Base-by-base conservation (phyloP, 495 filamentous ascomycete genomes). In the Penicillium waksmanii region DNA sequence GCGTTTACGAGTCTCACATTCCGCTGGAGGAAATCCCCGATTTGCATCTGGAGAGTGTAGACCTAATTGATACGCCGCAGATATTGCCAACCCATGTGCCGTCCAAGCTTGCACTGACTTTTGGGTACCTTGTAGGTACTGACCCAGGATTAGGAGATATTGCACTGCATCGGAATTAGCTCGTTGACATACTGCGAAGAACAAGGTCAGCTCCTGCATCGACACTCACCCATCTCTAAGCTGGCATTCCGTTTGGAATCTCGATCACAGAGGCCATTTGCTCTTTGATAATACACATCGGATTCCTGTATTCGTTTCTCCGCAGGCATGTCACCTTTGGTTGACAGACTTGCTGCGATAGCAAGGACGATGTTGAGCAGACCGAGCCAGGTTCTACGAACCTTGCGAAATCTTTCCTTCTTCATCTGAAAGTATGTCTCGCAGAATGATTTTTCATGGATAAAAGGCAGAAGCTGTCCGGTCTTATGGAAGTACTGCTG, bases 101-200 rank as follows among this genome's bases (percentile, higher is more conserved):
- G 72, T 75, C 75, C 75, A 78, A 36, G 76, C 74, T 48, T 78
- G 75, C 2, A 74, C 71, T 2, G 75, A 77, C 27, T 77, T 76
- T 40, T 77, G 72, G 5, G 75, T 78, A 34, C 73, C 73, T 63
- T 78, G 75, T 15, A 78, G 72, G 47, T 76, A 77, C 53, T 78
- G 75, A n/a, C 65, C 65, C 60, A 73, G 65, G 5, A 77, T 38
- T 4, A 78, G 61, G 1, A 78, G 63, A 25, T 73, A 67, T 60
- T 77, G 73, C 0, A 77, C 66, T 68, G 19, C 12, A 40, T 40
- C 36, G 36, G 36, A 40, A 40, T 40, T 40, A 40, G 36, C 36
- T 40, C 36, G 36, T n/a, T 12, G 36, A 40, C 15, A 40, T 40
- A 40, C 36, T 40, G 36, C 36, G 11, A 40, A 40, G 36, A 40